Conservation (phyloP, 2,329 filamentous ascomycete genomes). For the Aspergillus fructus region DNA sequence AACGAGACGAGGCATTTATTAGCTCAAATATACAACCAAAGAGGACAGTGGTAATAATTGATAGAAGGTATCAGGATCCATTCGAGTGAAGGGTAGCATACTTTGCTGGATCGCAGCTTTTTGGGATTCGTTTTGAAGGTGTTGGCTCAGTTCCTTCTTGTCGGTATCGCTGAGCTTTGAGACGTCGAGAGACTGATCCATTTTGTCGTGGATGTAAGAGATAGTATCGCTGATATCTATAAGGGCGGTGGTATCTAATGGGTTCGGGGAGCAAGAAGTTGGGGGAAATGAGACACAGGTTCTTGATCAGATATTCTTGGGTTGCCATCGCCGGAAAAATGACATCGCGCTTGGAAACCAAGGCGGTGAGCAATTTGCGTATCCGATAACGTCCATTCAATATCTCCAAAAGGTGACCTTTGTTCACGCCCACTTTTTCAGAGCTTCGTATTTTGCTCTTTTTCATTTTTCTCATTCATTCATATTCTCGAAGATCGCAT, state of each 20-base stretch:
- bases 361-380: neutral
- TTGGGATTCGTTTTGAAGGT: slow-evolving; percentile 80
- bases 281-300: neutral
- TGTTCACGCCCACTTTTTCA: neutral
- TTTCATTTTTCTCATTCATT: neutral
- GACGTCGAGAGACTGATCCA: slow-evolving; percentile 58
- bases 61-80: too few relatives aligned
- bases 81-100: slow-evolving; percentile 27
- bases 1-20: neutral
- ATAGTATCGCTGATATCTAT: neutral
- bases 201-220: slow-evolving; percentile 17
- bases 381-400: neutral
- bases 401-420: neutral
- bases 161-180: slow-evolving; percentile 76
- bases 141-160: slow-evolving; percentile 83
- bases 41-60: neutral
- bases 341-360: neutral
- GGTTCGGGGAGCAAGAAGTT: neutral
- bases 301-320: neutral
- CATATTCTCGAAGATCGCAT: neutral
- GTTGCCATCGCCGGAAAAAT: slow-evolving; percentile 1
- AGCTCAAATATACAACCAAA: neutral
- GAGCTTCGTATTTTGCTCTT: neutral
- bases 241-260: neutral
- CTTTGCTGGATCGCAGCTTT: slow-evolving; percentile 63